Base-by-base conservation (phyloP, 139 green algal species). In the Chlorella sorokiniana region DNA sequence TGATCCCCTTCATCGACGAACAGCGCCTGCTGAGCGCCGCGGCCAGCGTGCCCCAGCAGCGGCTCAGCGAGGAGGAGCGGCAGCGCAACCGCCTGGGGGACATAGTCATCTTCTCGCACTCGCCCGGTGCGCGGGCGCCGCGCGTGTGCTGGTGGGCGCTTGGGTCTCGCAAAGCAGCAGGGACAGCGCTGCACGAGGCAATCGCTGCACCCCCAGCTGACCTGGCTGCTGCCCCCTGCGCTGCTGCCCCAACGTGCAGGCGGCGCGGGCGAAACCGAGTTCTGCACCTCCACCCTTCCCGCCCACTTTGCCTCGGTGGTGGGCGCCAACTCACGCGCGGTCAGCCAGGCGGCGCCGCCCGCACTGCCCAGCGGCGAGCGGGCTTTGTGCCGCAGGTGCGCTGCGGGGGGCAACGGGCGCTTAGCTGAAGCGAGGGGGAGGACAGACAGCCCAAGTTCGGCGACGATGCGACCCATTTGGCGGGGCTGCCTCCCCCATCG, bases 1-100 rank as follows among this genome's bases (percentile, higher is more conserved):
- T 93, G 70, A 86, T 95, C 68, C 90, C 89, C 9, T 95, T 96
- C 83, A 89, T 96, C 22, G 89, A 95, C 54, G 87, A 96, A 87
- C 52, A 86, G 18, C 88, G 90, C 29, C 89, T 98, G 69, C 86
- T 97, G 71, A 31, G 45, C 14, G 92, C 94, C 0, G 87, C 76
- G 1, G 23, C 31, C 29, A 86, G 74, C 7, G 61, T 95, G n/a
- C 71, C 76, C 33, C 37, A 70, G 0, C 41, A 22, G n/a, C 29
- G 64, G 37, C 88, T 98, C 16, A 92, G 83, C 0, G 72, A 62
- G 4, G 92, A 92, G 61, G 91, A 97, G 90, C 85, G 83, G 22
- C 56, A 69, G 41, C 89, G 94, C 67, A 97, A 98, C 86, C 70
- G 76, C 23, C 84, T 86, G 22, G 95, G 94, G 8, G 33, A 89